Evolutionary conservation across 2,329 filamentous ascomycete genomes (phyloP), one percentile per base, ranked within the genome.

Genomic region (Phialophora chinensis): DNA sequence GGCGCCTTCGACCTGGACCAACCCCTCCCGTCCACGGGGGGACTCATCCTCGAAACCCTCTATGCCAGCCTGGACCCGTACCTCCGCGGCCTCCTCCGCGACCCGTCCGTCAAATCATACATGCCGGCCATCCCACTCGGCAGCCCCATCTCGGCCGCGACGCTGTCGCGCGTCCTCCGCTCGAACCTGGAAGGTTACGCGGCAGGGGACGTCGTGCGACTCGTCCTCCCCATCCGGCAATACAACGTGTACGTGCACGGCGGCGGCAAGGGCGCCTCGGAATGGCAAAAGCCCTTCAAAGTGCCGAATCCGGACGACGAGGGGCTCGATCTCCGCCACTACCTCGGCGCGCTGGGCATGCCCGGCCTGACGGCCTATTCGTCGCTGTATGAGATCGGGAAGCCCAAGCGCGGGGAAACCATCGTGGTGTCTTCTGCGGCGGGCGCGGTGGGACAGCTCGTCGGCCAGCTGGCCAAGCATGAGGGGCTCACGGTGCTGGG

Each of bases 371-470:
- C 91, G 0, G 91, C 90, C 0, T 93, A 90, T 80, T 87, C 86
- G 4, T 90, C 87, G 0, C 86, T 93, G 72, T 91, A 91, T 77
- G 88, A 88, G 70, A 91, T 93, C 62, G 90, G 90, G 4, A 83
- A 89, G 80, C 90, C 91, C 27, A 87, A 90, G 81, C 87, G 89
- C 79, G 90, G 89, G 52, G 89, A 93, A 79, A 93, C 90, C 47
- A 92, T 96, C 74, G 92, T 94, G 78, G 85, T 96, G 72, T 91
- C 88, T 65, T 89, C 91, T 2, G 92, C 92, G 0, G 90, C 89
- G 3, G 92, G 92, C 33, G 91, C 91, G 1, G 92, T 96, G 2
- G 92, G 92, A 3, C 90, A 93, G 78, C 77, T 95, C 7, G 92
- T 95, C 23, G 92, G 92, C 5, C 92, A 95, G 79, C 79, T 96